These are phyloP conservation scores for Tardiomyces blankii DNA, from an alignment of 1,139 yeast species.

Conservation along the genomic window DNA sequence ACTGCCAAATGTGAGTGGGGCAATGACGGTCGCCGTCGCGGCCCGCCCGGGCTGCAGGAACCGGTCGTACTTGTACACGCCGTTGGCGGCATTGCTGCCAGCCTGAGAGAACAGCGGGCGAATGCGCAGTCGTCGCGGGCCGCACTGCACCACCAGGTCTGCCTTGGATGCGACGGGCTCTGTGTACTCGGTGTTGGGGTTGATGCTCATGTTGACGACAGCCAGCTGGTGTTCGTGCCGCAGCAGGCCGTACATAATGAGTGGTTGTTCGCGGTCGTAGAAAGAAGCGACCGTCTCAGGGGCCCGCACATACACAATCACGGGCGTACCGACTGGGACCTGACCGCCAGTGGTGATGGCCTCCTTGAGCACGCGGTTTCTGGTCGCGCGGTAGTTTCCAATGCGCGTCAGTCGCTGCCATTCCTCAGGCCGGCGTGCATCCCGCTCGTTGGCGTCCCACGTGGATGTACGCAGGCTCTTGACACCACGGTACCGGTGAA, in stretches of 20 bases:
- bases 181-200: slow-evolving; percentile 74
- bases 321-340: slow-evolving; percentile 53
- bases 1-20: slow-evolving; percentile 78
- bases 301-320: slow-evolving; percentile 50
- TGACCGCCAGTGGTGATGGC: slow-evolving; percentile 42
- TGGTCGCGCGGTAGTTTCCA: slow-evolving; percentile 67
- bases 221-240: slow-evolving; percentile 82
- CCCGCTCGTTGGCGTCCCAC: slow-evolving; percentile 84
- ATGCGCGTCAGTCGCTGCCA: slow-evolving; percentile 72
- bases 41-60: slow-evolving; percentile 70
- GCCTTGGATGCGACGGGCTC: slow-evolving; percentile 78
- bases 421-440: slow-evolving; percentile 61
- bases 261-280: slow-evolving; percentile 9
- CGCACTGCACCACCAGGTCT: slow-evolving; percentile 76
- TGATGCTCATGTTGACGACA: slow-evolving; percentile 69
- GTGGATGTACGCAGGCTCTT: slow-evolving; percentile 68
- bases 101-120: slow-evolving; percentile 78
- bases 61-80: slow-evolving; percentile 78
- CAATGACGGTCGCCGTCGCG: slow-evolving; percentile 77
- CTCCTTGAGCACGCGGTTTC: slow-evolving; percentile 57
- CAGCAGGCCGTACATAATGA: slow-evolving; percentile 51
- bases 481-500: slow-evolving; percentile 74
- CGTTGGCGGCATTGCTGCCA: slow-evolving; percentile 58
- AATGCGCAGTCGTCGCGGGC: slow-evolving; percentile 81
- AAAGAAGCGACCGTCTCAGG: slow-evolving; percentile 35